phyloP scores from a whole-genome alignment of 2,329 filamentous ascomycete genomes.

The Aureobasidium sp. region DNA sequence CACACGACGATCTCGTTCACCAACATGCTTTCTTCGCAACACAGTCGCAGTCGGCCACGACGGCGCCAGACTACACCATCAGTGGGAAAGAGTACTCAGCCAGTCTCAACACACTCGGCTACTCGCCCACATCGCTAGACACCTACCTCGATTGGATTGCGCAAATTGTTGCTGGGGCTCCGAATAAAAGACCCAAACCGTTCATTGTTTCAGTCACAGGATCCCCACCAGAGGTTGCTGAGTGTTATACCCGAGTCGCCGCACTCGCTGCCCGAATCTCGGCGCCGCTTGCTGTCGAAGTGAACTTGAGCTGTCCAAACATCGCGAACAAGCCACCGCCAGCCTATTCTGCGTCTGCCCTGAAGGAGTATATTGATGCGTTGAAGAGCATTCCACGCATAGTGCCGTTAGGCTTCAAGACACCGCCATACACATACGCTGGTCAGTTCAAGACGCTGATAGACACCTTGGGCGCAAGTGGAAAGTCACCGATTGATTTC shows the following conservation, averaged over 20 bases:
- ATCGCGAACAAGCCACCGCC: constrained; percentile 62
- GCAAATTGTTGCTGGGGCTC: constrained; percentile 48
- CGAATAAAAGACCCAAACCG: constrained; percentile 45
- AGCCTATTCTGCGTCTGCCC: constrained; percentile 52
- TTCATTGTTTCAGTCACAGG: constrained; percentile 69
- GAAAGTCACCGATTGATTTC: constrained; percentile 50
- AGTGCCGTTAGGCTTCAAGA: constrained; percentile 60
- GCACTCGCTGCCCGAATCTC: constrained; percentile 25
- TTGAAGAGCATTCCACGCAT: constrained; percentile 29
- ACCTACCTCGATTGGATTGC: constrained; percentile 53
- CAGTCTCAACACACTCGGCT: constrained; percentile 64
- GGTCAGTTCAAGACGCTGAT: constrained; percentile 57
- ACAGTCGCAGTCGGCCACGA: constrained; percentile 25
- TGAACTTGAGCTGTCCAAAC: constrained; percentile 75
- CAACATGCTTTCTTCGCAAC: constrained; percentile 61
- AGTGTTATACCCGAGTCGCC: constrained; percentile 50
- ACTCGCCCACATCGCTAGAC: constrained; percentile 57
- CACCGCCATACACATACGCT: constrained; percentile 66
- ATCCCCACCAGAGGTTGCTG: constrained; percentile 47
- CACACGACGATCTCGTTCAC: constrained; percentile 53
- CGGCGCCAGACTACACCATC: constrained; percentile 5
- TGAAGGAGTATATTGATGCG: constrained; percentile 50
- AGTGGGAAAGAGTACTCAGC: constrained; percentile 16
- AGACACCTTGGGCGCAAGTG: constrained; percentile 39
- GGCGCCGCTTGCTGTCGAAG: constrained; percentile 59